phyloP scores from a whole-genome alignment of 2,329 filamentous ascomycete species.

The Decorospora gaudefroyi region DNA sequence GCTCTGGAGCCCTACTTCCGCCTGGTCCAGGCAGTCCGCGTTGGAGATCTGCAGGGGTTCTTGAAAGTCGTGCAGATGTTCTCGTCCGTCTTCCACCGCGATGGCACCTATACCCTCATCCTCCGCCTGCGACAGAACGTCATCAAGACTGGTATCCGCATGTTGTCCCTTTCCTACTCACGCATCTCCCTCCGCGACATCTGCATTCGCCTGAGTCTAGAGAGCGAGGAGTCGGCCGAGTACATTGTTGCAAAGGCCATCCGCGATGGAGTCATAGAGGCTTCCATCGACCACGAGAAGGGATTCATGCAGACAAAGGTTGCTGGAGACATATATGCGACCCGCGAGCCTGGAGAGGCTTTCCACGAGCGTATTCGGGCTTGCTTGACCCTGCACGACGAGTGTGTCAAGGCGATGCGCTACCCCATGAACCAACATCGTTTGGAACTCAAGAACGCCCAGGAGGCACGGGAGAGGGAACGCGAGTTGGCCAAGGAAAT shows the following conservation, averaged over 20 bases:
- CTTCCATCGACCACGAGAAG: conserved; percentile 87
- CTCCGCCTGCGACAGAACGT: conserved; percentile 95
- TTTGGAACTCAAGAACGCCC: conserved; percentile 94
- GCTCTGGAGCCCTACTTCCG: conserved; percentile 91
- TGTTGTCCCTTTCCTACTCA: conserved; percentile 98
- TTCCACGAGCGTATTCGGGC: conserved; percentile 97
- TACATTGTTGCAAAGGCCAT: conserved; percentile 99
- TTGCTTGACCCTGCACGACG: conserved; percentile 88
- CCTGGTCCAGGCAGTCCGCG: conserved; percentile 90
- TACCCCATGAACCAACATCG: conserved; percentile 99
- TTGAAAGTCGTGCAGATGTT: conserved; percentile 82
- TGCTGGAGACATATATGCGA: conserved; percentile 92
- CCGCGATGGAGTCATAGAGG: conserved; percentile 94
- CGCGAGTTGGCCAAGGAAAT: conserved; percentile 98
- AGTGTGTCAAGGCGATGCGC: conserved; percentile 99
- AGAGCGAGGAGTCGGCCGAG: conserved; percentile 95
- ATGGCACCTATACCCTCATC: conserved; percentile 94
- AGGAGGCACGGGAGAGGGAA: conserved; percentile 96
- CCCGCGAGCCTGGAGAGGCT: conserved; percentile 90
- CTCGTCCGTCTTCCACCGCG: conserved; percentile 82
- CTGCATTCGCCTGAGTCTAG: conserved; percentile 89
- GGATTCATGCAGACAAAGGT: conserved; percentile 99
- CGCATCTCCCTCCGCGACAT: conserved; percentile 97
- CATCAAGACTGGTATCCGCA: conserved; percentile 98
- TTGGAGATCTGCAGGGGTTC: conserved; percentile 95